Evolutionary conservation across 352 stramenopile species (phyloP).

Genomic region (Phytophthora uliginosa): DNA sequence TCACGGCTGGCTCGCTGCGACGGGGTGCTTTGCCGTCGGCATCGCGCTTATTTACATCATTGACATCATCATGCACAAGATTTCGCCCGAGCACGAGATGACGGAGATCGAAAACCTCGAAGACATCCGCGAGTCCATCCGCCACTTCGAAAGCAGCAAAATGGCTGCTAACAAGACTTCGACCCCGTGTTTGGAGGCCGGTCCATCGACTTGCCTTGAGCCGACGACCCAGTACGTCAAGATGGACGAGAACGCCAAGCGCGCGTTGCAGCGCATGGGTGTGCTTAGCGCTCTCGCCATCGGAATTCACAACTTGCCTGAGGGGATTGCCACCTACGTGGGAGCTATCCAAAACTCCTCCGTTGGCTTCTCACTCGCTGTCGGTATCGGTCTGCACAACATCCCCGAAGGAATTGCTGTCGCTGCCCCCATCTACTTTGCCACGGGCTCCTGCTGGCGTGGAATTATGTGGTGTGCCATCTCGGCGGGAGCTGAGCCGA

Average conservation of each 20-base stretch:
- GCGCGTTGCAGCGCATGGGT: constrained; percentile 81
- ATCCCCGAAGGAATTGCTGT: constrained; percentile 96
- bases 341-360: constrained; percentile 10
- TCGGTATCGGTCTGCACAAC: constrained; percentile 16
- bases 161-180: constrained; percentile 16
- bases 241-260: constrained; percentile 40
- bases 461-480: constrained; percentile 94
- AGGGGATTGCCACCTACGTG: constrained; percentile 35
- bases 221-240: constrained; percentile 22
- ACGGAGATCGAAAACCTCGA: constrained; percentile 41
- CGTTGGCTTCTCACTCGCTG: constrained; percentile 7
- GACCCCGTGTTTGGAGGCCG: constrained; percentile 18
- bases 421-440: constrained; percentile 96
- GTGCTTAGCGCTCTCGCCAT: constrained; percentile 94
- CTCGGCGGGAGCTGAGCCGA: constrained; percentile 87
- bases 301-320: constrained; percentile 97
- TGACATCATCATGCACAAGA: constrained; percentile 16
- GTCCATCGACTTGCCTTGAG: constrained; percentile 4
- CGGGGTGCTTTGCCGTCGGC: constrained; percentile 14
- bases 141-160: constrained; percentile 23
- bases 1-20: constrained; percentile 17
- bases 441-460: constrained; percentile 92
- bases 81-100: constrained; percentile 22
- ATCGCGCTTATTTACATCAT: constrained; percentile 23
- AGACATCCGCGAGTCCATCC: constrained; percentile 28